A percentile compares a stretch with the other conserved stretches of the same genome.
phyloP scores from a whole-genome alignment of 495 filamentous ascomycete genomes.

The Parmelia sp. region DNA sequence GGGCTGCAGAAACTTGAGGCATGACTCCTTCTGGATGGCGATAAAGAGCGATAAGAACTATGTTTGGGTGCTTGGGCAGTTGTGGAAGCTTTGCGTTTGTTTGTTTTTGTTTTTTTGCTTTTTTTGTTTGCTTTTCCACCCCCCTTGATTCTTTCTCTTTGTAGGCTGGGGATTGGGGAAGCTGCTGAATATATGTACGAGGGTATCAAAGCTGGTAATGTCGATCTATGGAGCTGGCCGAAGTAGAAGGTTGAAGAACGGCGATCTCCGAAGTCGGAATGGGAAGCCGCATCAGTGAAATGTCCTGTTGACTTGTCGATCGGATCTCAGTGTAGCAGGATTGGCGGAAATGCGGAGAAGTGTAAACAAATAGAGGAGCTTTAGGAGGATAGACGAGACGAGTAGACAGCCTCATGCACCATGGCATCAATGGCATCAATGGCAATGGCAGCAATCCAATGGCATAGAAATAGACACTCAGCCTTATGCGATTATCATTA shows the following conservation, averaged over 20 bases:
- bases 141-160: background rate
- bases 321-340: background rate
- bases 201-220: background rate
- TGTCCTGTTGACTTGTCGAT: background rate
- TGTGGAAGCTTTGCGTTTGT: no score
- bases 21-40: constrained; percentile 17
- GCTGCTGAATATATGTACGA: background rate
- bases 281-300: background rate
- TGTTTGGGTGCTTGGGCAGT: background rate
- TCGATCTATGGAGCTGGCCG: constrained; percentile 9
- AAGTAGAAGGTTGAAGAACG: constrained; percentile 15
- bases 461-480: no score
- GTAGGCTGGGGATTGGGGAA: background rate
- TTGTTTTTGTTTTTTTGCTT: no score
- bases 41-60: background rate
- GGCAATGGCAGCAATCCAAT: no score
- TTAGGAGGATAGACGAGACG: background rate
- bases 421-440: no score
- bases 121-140: no score
- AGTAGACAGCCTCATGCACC: background rate
- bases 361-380: background rate
- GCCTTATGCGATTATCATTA: no score
- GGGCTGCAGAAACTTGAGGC: constrained; percentile 57
- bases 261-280: constrained; percentile 16
- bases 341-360: background rate